Base-by-base conservation (phyloP, 176 grass and related monocot species). In the Musa schizocarpa region DNA sequence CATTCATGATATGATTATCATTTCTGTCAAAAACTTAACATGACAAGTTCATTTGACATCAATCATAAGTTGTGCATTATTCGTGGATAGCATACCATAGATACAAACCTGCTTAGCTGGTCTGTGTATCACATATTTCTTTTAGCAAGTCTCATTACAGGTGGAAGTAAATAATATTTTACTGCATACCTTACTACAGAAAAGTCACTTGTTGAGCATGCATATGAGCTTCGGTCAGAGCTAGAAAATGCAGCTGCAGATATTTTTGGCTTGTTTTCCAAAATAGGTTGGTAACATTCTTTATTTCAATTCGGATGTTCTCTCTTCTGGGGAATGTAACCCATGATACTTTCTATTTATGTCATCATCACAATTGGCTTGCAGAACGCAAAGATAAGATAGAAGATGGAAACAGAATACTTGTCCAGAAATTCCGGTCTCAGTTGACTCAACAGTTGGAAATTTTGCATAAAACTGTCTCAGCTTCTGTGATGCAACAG, bases 251-350 rank as follows among this genome's bases (percentile, higher is more conserved):
- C 96, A 63, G 85, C 91, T 72, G 81, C 82, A 52, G 96, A 99
- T 86, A 89, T 99, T 82, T 92, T 78, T 72, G 96, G 96, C 61
- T 79, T 99, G 62, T 99, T 99, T 86, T 95, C 83, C 20, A 99
- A 99, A 86, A 99, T 99, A 92, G 96, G 96, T 95, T 79, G 13
- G 55, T 77, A 14, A 2, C 81, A 22, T 88, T 43, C 50, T 77
- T 48, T 81, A 27, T 71, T 78, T 48, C 49, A 63, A 14, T 79
- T 73, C 1, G 20, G 16, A 50, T 11, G 9, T 70, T 12, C 9
- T 68, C 29, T 70, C 12, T 10, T 11, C 9, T 50, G 14, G 34
- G 48, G 17, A 43, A 43, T 43, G 34, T 27, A 16, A 57, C 13
- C 13, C 17, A 50, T 61, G 20, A 6, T 54, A 51, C 11, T 63